Percentiles rank a stretch among this genome's conserved stretches.
Evolutionary conservation across 768 basidiomycete genomes (phyloP).

Genomic region (Hygrocybe punicea): DNA sequence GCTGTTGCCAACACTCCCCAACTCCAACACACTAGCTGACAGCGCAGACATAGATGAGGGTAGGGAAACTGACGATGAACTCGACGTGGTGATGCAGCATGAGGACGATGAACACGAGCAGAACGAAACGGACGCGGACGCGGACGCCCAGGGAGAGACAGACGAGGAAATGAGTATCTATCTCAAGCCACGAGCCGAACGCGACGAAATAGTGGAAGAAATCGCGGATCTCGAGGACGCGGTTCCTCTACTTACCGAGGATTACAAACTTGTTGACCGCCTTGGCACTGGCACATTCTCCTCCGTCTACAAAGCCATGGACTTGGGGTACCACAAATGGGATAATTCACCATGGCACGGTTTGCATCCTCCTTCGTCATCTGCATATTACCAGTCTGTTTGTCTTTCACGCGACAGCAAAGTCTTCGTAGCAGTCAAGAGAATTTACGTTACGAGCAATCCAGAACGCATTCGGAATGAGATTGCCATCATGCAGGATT

Average conservation of each 20-base stretch:
- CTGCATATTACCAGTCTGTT: slow-evolving; percentile 60
- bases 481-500: slow-evolving; percentile 82
- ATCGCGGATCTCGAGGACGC: slow-evolving; percentile 65
- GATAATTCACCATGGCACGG: slow-evolving; percentile 75
- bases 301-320: slow-evolving; percentile 97
- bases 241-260: slow-evolving; percentile 59
- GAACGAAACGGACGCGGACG: slow-evolving; percentile 34
- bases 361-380: slow-evolving; percentile 56
- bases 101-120: slow-evolving; percentile 28
- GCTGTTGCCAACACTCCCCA: slow-evolving; percentile 35
- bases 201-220: slow-evolving; percentile 69
- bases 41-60: slow-evolving; percentile 47
- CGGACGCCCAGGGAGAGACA: slow-evolving; percentile 35
- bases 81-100: slow-evolving; percentile 25
- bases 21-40: slow-evolving; percentile 21
- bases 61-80: slow-evolving; percentile 49
- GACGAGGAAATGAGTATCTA: slow-evolving; percentile 59
- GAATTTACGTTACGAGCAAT: slow-evolving; percentile 95
- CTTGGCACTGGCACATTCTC: slow-evolving; percentile 98
- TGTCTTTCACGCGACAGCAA: slow-evolving; percentile 43
- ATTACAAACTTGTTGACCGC: slow-evolving; percentile 83
- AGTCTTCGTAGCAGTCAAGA: slow-evolving; percentile 89
- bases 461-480: slow-evolving; percentile 93
- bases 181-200: slow-evolving; percentile 62
- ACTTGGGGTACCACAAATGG: slow-evolving; percentile 72